Evolutionary conservation across 257 asterid species (phyloP).

Genomic region (Gentiana macrophylla): DNA sequence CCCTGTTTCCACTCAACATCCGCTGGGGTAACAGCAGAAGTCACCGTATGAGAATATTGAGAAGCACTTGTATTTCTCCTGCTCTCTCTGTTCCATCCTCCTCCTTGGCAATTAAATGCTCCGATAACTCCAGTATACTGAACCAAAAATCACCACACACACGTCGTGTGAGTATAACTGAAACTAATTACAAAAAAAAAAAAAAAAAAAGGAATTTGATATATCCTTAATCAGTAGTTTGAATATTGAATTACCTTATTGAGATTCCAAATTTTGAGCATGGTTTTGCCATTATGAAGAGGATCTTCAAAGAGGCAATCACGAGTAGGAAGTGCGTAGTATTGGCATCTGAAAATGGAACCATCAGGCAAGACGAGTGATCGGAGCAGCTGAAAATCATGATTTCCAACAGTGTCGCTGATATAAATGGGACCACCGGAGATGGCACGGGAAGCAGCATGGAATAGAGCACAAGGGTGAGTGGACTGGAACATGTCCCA

Average conservation of each 20-base stretch:
- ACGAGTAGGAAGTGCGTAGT: constrained; percentile 71
- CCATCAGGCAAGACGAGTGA: constrained; percentile 75
- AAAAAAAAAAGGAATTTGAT: too few species aligned
- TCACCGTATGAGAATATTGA: constrained; percentile 45
- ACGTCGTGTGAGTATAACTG: neutral
- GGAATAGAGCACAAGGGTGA: constrained; percentile 89
- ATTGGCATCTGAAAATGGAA: constrained; percentile 60
- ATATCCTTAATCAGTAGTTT: too few species aligned
- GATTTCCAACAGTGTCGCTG: constrained; percentile 71
- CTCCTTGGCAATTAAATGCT: constrained; percentile 92
- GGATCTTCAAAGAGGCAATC: constrained; percentile 84
- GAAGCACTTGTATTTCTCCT: constrained; percentile 71
- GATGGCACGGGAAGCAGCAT: constrained; percentile 92
- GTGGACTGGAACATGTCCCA: constrained; percentile 99
- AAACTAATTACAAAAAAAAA: neutral
- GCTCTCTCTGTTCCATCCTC: constrained; percentile 76
- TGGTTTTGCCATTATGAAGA: constrained; percentile 71
- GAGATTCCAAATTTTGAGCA: constrained; percentile 86
- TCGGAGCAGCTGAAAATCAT: constrained; percentile 61
- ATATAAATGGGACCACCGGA: constrained; percentile 95
- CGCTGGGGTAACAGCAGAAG: constrained; percentile 41
- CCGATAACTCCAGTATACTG: constrained; percentile 89
- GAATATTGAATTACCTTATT: constrained; percentile 43
- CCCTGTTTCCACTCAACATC: constrained; percentile 51
- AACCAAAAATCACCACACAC: neutral